These are phyloP conservation scores for Grosmannia serpens DNA, from an alignment of 2,329 filamentous ascomycete species.

Conservation along the genomic window DNA sequence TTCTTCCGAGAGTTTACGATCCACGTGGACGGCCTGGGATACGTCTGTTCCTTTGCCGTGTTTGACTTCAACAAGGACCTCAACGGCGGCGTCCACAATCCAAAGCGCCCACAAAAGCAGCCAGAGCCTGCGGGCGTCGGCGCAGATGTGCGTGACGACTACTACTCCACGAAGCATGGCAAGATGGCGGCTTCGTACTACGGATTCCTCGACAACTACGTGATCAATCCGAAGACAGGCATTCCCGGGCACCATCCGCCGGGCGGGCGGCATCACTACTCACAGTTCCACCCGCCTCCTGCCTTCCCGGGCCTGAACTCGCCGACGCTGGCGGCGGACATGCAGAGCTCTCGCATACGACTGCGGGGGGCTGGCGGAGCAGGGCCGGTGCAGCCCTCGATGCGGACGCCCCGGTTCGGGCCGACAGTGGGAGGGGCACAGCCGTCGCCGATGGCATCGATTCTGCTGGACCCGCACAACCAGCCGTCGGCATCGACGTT, in stretches of 20 bases:
- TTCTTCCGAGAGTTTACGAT: conserved; percentile 98
- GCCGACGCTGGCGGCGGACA: conserved; percentile 43
- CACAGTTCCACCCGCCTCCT: conserved; percentile 65
- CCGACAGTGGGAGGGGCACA: conserved; percentile 24
- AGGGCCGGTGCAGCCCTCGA: conserved; percentile 19
- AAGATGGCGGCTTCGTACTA: conserved; percentile 98
- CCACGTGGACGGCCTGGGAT: conserved; percentile 89
- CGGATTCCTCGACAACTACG: conserved; percentile 88
- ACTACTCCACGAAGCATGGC: conserved; percentile 88
- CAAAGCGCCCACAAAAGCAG: conserved; percentile 19
- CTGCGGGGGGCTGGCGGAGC: conserved; percentile 23
- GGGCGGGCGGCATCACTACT: conserved; percentile 53
- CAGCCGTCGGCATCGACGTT: conserved; percentile 46
- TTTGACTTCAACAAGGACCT: conserved; percentile 90
- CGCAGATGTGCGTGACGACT: conserved; percentile 73
- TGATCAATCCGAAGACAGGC: conserved; percentile 58
- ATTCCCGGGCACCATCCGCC: conserved; percentile 49
- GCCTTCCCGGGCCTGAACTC: conserved; percentile 61
- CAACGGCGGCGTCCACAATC: conserved; percentile 12
- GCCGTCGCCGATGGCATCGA: conserved; percentile 58
- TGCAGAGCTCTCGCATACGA: conserved; percentile 38
- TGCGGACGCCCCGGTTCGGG: conserved; percentile 31
- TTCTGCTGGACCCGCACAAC: conserved; percentile 65
- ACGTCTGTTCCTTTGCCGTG: conserved; percentile 93
- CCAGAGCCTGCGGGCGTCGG: conserved; percentile 20